Conservation (phyloP, 1,139 yeast genomes). For the Diutina catenulata region DNA sequence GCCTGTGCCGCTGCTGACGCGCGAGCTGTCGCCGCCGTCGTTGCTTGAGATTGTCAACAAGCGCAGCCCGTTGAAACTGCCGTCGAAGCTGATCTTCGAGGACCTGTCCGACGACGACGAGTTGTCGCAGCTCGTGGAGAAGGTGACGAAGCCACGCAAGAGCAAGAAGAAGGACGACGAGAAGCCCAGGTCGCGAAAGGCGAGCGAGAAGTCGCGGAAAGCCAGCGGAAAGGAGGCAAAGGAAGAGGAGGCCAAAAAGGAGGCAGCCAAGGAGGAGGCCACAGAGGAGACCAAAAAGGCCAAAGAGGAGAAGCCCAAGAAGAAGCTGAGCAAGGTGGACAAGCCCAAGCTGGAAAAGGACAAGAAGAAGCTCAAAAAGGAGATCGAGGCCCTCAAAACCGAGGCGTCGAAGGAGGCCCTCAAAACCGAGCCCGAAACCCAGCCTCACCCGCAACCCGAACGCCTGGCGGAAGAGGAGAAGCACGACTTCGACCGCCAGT, state of each 20-base stretch:
- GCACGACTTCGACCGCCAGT: no score
- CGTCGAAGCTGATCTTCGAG: no score
- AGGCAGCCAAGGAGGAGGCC: no score
- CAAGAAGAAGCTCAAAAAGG: neutral
- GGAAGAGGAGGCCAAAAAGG: no score
- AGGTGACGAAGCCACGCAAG: neutral
- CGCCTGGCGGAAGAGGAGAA: no score
- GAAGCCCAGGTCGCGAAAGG: neutral
- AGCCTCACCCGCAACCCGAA: neutral
- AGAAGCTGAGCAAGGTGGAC: neutral
- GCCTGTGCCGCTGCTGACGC: neutral
- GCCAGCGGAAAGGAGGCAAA: no score
- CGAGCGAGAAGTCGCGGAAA: neutral
- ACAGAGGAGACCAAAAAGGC: no score
- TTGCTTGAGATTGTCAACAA: neutral
- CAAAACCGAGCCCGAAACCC: neutral
- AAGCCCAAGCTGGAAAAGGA: neutral
- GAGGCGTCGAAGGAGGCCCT: neutral
- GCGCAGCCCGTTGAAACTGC: neutral
- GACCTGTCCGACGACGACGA: neutral
- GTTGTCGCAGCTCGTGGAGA: neutral
- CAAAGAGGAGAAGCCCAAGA: neutral
- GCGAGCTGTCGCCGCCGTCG: neutral
- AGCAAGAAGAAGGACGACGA: neutral
- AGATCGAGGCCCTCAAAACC: neutral